Conservation (phyloP, 2,329 filamentous ascomycete genomes). For the Trichoderma brevicompactum region DNA sequence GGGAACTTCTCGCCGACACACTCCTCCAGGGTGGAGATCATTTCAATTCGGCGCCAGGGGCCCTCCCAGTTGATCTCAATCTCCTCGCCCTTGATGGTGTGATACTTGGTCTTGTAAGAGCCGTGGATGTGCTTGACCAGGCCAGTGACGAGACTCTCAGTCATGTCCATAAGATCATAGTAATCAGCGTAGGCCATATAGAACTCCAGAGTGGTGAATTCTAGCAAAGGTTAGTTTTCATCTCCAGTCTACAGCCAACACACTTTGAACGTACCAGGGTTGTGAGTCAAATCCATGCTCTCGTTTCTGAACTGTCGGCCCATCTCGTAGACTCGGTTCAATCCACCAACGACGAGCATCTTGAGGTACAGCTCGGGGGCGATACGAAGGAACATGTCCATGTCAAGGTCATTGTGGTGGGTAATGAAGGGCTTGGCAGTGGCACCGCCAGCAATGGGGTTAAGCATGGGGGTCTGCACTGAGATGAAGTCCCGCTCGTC, state of each 20-base stretch:
- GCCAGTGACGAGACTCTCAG: conserved; percentile 88
- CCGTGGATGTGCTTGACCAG: conserved; percentile 90
- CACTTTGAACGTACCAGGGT: conserved; percentile 54
- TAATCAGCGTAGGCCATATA: conserved; percentile 94
- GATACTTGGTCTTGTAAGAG: conserved; percentile 81
- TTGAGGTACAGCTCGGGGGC: conserved; percentile 97
- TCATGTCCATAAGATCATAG: conserved; percentile 79
- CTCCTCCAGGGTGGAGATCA: conserved; percentile 86
- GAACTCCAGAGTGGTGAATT: conserved; percentile 98
- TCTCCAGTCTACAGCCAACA: neutral
- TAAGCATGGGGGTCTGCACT: conserved; percentile 98
- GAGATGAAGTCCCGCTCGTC: conserved; percentile 87
- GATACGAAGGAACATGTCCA: conserved; percentile 93
- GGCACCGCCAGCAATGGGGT: conserved; percentile 91
- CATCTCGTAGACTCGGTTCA: conserved; percentile 94
- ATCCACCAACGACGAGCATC: conserved; percentile 90
- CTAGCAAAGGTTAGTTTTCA: conserved; percentile 48
- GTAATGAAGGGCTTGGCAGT: conserved; percentile 93
- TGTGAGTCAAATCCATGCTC: conserved; percentile 75
- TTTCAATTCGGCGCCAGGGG: conserved; percentile 91
- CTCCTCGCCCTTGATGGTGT: conserved; percentile 81
- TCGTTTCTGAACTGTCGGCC: conserved; percentile 96
- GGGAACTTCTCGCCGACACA: conserved; percentile 93
- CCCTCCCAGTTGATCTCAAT: conserved; percentile 95
- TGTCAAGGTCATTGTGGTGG: conserved; percentile 93